A percentile compares a stretch with the other conserved stretches of the same genome.
Conservation (phyloP, 176 grass and related monocot species). For the Ampelocalamus luodianensis region DNA sequence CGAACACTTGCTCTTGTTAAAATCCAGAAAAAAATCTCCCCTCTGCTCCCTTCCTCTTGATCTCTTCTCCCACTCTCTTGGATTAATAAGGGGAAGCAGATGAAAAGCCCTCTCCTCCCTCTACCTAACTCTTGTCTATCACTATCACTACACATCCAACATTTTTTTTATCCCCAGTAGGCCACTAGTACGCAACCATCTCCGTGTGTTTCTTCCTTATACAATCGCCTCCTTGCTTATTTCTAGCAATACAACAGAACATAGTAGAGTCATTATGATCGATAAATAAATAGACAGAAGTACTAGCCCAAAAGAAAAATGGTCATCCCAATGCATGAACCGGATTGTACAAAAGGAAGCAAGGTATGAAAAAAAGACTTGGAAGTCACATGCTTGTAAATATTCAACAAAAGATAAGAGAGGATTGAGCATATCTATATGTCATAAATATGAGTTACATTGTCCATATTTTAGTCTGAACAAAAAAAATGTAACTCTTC, state of each 20-base stretch:
- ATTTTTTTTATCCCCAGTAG: no score
- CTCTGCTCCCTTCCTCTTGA: no score
- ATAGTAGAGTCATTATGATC: neutral
- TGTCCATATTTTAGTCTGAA: conserved; percentile 2
- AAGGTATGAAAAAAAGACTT: neutral
- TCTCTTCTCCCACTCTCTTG: no score
- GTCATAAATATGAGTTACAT: neutral
- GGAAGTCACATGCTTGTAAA: conserved; percentile 14
- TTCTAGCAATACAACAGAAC: neutral
- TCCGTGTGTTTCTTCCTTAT: no score
- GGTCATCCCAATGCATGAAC: neutral
- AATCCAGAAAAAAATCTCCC: no score
- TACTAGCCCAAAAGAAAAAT: neutral
- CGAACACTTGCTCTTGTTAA: no score
- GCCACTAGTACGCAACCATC: no score
- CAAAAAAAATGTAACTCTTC: neutral
- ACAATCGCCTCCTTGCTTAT: no score
- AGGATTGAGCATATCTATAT: neutral
- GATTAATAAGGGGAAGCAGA: no score
- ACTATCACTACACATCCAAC: no score
- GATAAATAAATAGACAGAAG: neutral
- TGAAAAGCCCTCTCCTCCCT: no score
- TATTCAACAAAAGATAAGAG: neutral
- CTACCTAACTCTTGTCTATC: no score
- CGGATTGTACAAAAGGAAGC: neutral